Evolutionary conservation across 1,284 basidiomycete genomes (phyloP).

Genomic region (Ganoderma meredithae): DNA sequence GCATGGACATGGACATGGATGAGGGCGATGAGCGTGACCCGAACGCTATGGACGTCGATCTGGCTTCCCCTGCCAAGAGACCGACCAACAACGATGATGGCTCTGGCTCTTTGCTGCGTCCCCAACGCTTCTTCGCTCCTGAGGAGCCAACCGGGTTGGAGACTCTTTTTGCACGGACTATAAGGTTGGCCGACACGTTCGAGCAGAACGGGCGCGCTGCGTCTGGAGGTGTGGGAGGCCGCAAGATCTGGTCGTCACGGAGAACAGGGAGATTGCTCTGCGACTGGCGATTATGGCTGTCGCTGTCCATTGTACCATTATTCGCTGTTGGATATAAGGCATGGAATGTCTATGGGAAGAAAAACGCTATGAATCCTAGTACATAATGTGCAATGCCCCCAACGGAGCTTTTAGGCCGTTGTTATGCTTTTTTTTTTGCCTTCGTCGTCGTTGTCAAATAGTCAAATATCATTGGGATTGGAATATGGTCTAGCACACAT

Average conservation of each 20-base stretch:
- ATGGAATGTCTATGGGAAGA: slow-evolving; percentile 28
- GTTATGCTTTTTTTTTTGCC: slow-evolving; percentile 6
- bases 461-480: not conserved
- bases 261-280: slow-evolving; percentile 11
- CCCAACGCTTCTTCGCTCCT: slow-evolving; percentile 77
- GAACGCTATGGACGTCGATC: slow-evolving; percentile 72
- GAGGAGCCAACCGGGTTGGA: slow-evolving; percentile 83
- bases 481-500: not conserved
- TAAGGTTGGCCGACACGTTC: slow-evolving; percentile 38
- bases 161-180: slow-evolving; percentile 70
- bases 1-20: slow-evolving; percentile 40
- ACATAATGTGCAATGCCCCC: not conserved
- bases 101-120: slow-evolving; percentile 60
- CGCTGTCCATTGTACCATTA: slow-evolving; percentile 26
- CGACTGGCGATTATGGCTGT: slow-evolving; percentile 22
- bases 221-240: not conserved
- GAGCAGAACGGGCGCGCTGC: slow-evolving; percentile 28
- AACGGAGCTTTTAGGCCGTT: not conserved
- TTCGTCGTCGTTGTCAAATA: not conserved
- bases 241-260: not conserved
- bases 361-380: not conserved
- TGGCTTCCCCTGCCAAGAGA: slow-evolving; percentile 55
- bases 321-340: slow-evolving; percentile 25
- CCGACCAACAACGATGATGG: slow-evolving; percentile 44
- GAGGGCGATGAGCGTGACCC: slow-evolving; percentile 46